Base-by-base conservation (phyloP, 768 basidiomycete species). In the Mycena crocata region DNA sequence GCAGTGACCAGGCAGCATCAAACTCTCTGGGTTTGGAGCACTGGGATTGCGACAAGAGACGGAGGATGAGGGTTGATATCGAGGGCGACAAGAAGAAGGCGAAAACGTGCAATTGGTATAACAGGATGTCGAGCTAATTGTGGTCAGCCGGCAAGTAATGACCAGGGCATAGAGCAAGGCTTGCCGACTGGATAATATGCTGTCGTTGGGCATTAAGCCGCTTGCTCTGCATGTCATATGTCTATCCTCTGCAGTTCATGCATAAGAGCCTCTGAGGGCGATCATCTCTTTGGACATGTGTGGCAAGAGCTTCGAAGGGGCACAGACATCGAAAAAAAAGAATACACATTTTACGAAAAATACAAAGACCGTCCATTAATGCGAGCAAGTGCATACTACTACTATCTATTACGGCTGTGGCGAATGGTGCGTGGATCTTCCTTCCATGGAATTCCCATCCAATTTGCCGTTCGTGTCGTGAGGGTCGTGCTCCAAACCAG, bases 1-100 rank as follows among this genome's bases (percentile, higher is more conserved):
- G 89, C 67, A 94, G 75, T n/a, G 92, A 87, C 50, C 87, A 80
- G 66, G 84, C 83, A 30, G 87, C 78, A 68, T 92, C 89, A 62
- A 91, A 78, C 52, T 92, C 91, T 72, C 89, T 82, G 24, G 93
- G 90, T 71, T 86, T 87, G 45, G 87, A 82, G 74, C 89, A 90
- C 69, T 91, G 83, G 70, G 88, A 85, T 75, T 94, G 93, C 42
- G 85, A 83, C 42, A 86, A 69, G 51, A 89, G 70, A 40, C 93
- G 86, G 59, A 81, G 83, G 40, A 89, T 54, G 69, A 86, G 85
- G 17, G 84, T 75, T 82, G 85, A 84, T 63, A 93, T 72, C 34
- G 89, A 84, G 10, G 93, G 93, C 5, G 92, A 89, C 34, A 91
- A 83, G 78, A 94, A 87, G 84, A 92, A 94, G 45, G 92, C 93